Base-by-base conservation (phyloP, 306 rosid species). In the Acacia acuminata region DNA sequence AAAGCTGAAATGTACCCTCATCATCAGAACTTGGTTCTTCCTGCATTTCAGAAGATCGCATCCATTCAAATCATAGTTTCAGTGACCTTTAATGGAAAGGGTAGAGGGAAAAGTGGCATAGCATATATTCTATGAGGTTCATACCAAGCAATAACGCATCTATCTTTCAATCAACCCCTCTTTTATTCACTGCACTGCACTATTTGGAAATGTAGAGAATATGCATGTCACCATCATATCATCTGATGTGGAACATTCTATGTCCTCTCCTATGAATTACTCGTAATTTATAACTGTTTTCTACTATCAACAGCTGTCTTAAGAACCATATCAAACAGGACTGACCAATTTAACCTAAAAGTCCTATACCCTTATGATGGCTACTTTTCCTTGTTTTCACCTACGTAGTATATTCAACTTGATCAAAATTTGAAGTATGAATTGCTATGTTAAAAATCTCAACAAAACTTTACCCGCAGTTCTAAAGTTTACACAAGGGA, bases 1-100 rank as follows among this genome's bases (percentile, higher is more conserved):
- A 94, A 42, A 96, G 93, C 86, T 87, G 97, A 82, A 92, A 89
- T 64, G 88, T 78, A 76, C 84, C 83, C 55, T 85, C 90, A 83
- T 87, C 90, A 83, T 82, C 86, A 32, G 84, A 71, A 75, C 83
- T 84, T 75, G 88, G 73, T 84, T 88, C 91, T 84, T 88, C 91
- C 97, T 95, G 92, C 81, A 87, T 64, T 45, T 64, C 48, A 43
- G 74, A 79, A 63, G 11, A 73, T 25, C 0, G 9, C 38, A 24
- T 8, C n/a, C 3, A 45, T 24, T 71, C n/a, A 9, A 34, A 38
- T 42, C 66, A 16, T 70, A 74, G 34, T 32, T 19, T 51, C 78
- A 32, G 24, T 4, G 5, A 32, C 51, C 64, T 60, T 17, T 8
- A 38, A 2, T 13, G 53, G 51, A 19, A 17, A 69, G 50, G 73